Evolutionary conservation across 768 basidiomycete species (phyloP).

Genomic region (Imleria badia): DNA sequence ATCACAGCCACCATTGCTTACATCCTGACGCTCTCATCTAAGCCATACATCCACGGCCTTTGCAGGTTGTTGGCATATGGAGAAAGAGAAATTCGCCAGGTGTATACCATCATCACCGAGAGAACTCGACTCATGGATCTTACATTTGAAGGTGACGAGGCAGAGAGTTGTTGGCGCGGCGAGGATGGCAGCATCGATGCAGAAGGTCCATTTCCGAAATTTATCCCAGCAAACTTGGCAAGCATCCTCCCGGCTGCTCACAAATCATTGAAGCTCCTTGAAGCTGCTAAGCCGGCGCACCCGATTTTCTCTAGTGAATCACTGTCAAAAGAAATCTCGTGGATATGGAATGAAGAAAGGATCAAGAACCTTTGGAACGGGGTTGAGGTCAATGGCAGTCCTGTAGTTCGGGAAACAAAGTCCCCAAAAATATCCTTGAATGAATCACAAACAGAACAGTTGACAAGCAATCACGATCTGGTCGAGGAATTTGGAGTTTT

Average conservation of each 20-base stretch:
- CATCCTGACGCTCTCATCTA: slow-evolving; percentile 63
- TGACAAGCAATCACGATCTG: slow-evolving; percentile 26
- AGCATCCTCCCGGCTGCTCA: slow-evolving; percentile 61
- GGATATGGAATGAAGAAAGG: slow-evolving; percentile 39
- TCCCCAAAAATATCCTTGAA: not conserved
- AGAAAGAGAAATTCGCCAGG: slow-evolving; percentile 26
- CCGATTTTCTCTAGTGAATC: slow-evolving; percentile 45
- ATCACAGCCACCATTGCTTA: slow-evolving; percentile 62
- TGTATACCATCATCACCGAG: slow-evolving; percentile 21
- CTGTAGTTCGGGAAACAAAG: not conserved
- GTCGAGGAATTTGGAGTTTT: slow-evolving; percentile 55
- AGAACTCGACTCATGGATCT: slow-evolving; percentile 15
- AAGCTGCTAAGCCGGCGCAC: slow-evolving; percentile 64
- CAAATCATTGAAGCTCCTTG: slow-evolving; percentile 65
- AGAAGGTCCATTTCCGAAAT: slow-evolving; percentile 55
- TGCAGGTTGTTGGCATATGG: slow-evolving; percentile 59
- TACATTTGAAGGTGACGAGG: slow-evolving; percentile 31
- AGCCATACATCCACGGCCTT: slow-evolving; percentile 58
- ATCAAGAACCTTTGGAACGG: slow-evolving; percentile 13
- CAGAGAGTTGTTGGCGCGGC: slow-evolving; percentile 39
- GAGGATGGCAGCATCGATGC: slow-evolving; percentile 40
- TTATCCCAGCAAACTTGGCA: slow-evolving; percentile 54
- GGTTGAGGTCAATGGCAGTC: not conserved
- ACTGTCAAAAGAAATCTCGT: slow-evolving; percentile 42
- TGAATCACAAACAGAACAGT: not conserved